phyloP scores from a whole-genome alignment of 345 rosid species.

The Arabidopsis thaliana region DNA sequence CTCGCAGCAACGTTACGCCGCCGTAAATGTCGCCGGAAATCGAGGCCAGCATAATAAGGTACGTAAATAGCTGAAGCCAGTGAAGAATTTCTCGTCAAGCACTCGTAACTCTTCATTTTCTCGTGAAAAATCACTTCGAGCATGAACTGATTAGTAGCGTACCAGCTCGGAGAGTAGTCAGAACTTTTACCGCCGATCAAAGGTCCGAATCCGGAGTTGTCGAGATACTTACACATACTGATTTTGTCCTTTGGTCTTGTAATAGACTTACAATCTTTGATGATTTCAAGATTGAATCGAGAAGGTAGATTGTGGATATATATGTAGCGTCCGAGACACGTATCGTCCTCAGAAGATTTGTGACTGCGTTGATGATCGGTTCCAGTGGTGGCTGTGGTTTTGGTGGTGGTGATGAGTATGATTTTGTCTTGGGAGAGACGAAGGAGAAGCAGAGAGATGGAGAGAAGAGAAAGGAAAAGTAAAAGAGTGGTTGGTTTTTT shows the following conservation, averaged over 20 bases:
- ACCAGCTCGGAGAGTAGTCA: slow-evolving; percentile 26
- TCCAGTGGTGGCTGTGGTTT: background rate
- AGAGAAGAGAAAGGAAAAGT: slow-evolving; percentile 37
- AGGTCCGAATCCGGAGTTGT: slow-evolving; percentile 59
- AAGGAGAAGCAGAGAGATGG: slow-evolving; percentile 28
- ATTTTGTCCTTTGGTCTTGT: slow-evolving; percentile 49
- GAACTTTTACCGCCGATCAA: slow-evolving; percentile 16
- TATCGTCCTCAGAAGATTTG: background rate
- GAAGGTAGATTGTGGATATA: slow-evolving; percentile 56
- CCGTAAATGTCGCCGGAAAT: slow-evolving; percentile 58
- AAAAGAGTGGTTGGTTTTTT: slow-evolving; percentile 26
- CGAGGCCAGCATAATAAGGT: slow-evolving; percentile 62
- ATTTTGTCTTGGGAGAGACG: slow-evolving; percentile 35
- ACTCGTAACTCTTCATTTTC: slow-evolving; percentile 59
- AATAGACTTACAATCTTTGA: slow-evolving; percentile 49
- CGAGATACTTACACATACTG: slow-evolving; percentile 54
- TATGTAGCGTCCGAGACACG: slow-evolving; percentile 54
- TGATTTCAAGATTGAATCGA: slow-evolving; percentile 53
- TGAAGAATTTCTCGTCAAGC: slow-evolving; percentile 58
- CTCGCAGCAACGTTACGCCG: slow-evolving; percentile 48
- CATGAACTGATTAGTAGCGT: slow-evolving; percentile 60
- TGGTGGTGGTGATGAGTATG: slow-evolving; percentile 28
- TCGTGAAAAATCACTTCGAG: slow-evolving; percentile 61
- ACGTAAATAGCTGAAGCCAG: slow-evolving; percentile 59
- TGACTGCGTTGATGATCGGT: background rate